These are phyloP conservation scores for Pedinophyceae sp. DNA, from an alignment of 139 green algal genomes.

Conservation along the genomic window DNA sequence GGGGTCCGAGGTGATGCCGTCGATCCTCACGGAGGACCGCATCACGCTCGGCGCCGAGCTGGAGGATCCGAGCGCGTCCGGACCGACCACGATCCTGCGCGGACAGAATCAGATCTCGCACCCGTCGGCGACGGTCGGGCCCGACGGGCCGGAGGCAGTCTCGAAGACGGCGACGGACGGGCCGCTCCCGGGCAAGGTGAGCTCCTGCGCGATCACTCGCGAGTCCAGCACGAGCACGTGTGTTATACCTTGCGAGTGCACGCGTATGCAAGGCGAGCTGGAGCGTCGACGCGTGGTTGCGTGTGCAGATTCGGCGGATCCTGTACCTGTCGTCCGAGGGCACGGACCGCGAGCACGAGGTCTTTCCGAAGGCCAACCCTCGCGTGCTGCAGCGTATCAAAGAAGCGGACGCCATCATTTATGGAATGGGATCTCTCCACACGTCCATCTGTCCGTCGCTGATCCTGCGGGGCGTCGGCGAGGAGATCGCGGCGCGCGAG, in stretches of 20 bases:
- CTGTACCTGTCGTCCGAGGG: constrained; percentile 69
- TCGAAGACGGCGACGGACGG: no score
- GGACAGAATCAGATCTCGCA: constrained; percentile 95
- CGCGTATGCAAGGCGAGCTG: no score
- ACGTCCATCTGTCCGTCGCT: constrained; percentile 87
- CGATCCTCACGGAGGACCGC: constrained; percentile 81
- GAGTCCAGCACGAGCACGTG: no score
- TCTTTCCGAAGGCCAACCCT: constrained; percentile 68
- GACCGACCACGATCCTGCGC: constrained; percentile 66
- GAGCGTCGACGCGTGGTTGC: no score
- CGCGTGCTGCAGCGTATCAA: constrained; percentile 36
- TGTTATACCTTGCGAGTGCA: no score
- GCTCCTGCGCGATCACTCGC: no score
- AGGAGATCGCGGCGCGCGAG: constrained; percentile 44
- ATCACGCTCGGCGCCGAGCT: constrained; percentile 90
- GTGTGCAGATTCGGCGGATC: no score
- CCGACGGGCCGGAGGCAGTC: no score
- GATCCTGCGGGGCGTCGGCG: constrained; percentile 66
- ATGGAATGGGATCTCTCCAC: constrained; percentile 95
- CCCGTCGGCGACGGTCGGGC: no score
- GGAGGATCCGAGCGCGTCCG: no score
- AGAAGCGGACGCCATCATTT: constrained; percentile 67
- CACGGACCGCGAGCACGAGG: constrained; percentile 54
- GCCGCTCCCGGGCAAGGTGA: no score
- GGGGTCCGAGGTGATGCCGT: constrained; percentile 63